A percentile compares a stretch with the other conserved stretches of the same genome.
Conservation (phyloP, 257 asterid species). For the Primulina eburnea region DNA sequence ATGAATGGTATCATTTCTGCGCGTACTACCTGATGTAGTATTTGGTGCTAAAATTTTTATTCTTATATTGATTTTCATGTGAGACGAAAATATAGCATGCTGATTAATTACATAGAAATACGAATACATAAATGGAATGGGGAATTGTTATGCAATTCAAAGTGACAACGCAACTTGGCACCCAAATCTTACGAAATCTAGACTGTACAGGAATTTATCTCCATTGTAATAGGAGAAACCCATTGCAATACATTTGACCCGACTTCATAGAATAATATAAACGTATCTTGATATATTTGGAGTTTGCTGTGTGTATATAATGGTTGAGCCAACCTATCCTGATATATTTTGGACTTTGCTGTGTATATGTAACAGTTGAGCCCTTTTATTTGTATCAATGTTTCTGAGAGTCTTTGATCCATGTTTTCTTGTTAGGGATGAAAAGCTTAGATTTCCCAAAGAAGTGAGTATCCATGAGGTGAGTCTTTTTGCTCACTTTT, state of each 20-base stretch:
- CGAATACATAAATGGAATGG: neutral
- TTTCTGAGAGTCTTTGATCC: constrained; percentile 9
- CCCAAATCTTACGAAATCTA: neutral
- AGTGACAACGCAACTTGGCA: neutral
- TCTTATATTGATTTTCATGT: neutral
- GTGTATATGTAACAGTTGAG: neutral
- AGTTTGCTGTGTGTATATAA: neutral
- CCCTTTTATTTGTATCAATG: constrained; percentile 2
- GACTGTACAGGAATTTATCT: neutral
- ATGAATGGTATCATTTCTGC: neutral
- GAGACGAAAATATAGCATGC: neutral
- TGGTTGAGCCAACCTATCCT: neutral
- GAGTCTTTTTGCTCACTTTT: constrained; percentile 20
- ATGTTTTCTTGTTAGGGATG: constrained; percentile 51
- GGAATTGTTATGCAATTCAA: neutral
- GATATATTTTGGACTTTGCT: neutral
- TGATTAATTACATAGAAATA: neutral
- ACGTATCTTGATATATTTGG: neutral
- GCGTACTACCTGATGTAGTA: neutral
- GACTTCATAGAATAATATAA: too few species aligned
- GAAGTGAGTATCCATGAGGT: constrained; percentile 72
- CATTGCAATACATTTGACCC: neutral
- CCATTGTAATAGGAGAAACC: neutral
- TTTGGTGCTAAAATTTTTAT: neutral
- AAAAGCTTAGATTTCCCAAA: constrained; percentile 67